Evolutionary conservation across 2,329 filamentous ascomycete species (phyloP), one percentile per base, ranked within the genome.

Genomic region (Parafenestella ontariensis): DNA sequence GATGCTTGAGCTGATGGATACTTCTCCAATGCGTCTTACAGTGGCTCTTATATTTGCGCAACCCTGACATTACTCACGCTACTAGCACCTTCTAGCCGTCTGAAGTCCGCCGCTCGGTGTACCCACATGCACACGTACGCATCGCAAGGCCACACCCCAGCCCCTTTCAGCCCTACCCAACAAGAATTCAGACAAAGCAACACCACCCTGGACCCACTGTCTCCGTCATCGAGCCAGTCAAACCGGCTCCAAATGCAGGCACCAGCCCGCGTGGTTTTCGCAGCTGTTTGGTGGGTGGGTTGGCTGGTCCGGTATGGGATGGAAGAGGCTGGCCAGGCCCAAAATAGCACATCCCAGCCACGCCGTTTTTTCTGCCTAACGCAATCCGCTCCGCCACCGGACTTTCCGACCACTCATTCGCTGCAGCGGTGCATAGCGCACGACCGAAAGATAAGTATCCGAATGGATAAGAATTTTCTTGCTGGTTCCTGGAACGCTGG

Each of bases 91-190:
- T 43, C 41, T 21, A 29, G 41, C 7, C 41, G 2, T 20, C 23
- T 24, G 23, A 28, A 29, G 24, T 29, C 24, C 24, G 24, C 23
- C 26, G 17, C 24, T 15, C 20, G 24, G 17, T 17, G 43, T 36
- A 47, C 33, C 23, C 45, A 39, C 45, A 39, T 5, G 41, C 41
- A 28, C 29, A 36, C 42, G 24, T 33, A 48, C 34, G 46, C 26
- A 48, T n/a, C 34, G n/a, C n/a, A n/a, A 41, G 34, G 36, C 46
- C 46, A 48, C 46, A 21, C 37, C 46, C 46, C 36, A 48, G 46
- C 46, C 46, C 26, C 37, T 23, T 15, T 41, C 23, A 29, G 26
- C 41, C 24, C 41, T 20, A 43, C 24, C 15, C n/a, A 10, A 10
- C 7, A 15, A 43, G 8, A 15, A 29, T 8, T 18, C 15, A 28